A percentile compares a stretch with the other conserved stretches of the same genome.
phyloP scores from a whole-genome alignment of 257 asterid genomes.

The Solanum chiquidenum region DNA sequence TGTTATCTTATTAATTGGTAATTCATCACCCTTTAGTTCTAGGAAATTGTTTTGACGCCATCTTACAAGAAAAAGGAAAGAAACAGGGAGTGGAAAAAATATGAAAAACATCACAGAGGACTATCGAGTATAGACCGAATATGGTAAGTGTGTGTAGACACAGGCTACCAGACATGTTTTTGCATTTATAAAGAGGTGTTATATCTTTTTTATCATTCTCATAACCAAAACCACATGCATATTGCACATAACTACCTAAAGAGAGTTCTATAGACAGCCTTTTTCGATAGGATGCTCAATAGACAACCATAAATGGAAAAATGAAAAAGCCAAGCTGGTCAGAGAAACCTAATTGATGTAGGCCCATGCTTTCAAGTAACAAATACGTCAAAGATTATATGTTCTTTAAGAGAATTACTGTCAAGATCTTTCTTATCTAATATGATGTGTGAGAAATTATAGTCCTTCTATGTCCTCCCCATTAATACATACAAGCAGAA shows the following conservation, averaged over 20 bases:
- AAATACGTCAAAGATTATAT: background rate
- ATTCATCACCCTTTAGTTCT: background rate
- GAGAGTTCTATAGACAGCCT: background rate
- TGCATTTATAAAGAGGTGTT: background rate
- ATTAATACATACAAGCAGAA: background rate
- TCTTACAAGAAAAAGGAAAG: background rate
- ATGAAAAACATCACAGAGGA: background rate
- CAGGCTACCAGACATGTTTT: background rate
- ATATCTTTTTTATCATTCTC: background rate
- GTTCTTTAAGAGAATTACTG: background rate
- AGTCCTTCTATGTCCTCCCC: background rate
- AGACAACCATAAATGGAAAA: background rate
- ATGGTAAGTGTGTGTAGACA: background rate
- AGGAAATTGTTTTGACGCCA: background rate
- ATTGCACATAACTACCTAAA: background rate
- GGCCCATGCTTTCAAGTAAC: background rate
- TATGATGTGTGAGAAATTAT: background rate
- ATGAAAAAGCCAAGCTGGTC: background rate
- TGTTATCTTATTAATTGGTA: background rate
- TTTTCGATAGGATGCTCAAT: background rate
- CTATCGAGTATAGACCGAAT: background rate
- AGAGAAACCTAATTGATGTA: background rate
- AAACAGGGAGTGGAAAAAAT: background rate
- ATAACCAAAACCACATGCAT: background rate
- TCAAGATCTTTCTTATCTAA: background rate